These are phyloP conservation scores for Xylaria sp. DNA, from an alignment of 2,329 filamentous ascomycete species.

Conservation along the genomic window DNA sequence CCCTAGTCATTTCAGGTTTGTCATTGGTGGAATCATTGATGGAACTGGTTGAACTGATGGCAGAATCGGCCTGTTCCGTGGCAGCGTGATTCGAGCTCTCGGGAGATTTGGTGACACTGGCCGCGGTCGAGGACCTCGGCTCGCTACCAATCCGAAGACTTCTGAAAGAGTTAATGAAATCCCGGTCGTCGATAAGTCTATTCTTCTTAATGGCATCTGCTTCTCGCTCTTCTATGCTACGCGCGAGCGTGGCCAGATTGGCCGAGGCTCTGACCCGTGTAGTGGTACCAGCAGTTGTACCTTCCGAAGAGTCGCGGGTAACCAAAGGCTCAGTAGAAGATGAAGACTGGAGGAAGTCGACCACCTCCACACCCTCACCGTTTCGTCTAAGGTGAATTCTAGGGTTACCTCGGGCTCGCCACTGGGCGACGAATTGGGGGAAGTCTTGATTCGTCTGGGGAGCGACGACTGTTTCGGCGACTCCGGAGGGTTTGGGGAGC, in stretches of 20 bases:
- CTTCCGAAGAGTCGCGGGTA: conserved; percentile 23
- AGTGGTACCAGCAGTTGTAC: conserved; percentile 21
- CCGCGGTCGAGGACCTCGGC: not conserved
- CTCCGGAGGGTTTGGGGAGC: conserved; percentile 9
- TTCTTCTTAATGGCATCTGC: not conserved
- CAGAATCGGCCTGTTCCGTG: not conserved
- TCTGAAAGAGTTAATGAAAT: not conserved
- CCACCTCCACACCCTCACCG: conserved; percentile 34
- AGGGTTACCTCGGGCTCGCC: conserved; percentile 38
- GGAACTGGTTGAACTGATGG: no score
- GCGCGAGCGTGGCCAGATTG: conserved; percentile 20
- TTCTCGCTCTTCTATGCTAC: conserved; percentile 1
- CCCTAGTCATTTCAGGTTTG: not conserved
- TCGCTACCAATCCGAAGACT: not conserved
- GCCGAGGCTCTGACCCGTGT: conserved; percentile 17
- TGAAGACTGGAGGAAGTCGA: conserved; percentile 35
- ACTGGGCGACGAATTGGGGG: conserved; percentile 37
- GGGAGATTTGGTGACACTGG: not conserved
- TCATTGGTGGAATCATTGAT: not conserved
- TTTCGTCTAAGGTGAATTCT: conserved; percentile 37
- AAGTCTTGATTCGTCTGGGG: conserved; percentile 36
- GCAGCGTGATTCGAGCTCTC: not conserved
- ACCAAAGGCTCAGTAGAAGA: conserved; percentile 23
- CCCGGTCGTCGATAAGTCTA: not conserved
- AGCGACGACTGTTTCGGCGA: conserved; percentile 34